phyloP scores from a whole-genome alignment of 805 yeast genomes.

The Debaryomyces castellii region DNA sequence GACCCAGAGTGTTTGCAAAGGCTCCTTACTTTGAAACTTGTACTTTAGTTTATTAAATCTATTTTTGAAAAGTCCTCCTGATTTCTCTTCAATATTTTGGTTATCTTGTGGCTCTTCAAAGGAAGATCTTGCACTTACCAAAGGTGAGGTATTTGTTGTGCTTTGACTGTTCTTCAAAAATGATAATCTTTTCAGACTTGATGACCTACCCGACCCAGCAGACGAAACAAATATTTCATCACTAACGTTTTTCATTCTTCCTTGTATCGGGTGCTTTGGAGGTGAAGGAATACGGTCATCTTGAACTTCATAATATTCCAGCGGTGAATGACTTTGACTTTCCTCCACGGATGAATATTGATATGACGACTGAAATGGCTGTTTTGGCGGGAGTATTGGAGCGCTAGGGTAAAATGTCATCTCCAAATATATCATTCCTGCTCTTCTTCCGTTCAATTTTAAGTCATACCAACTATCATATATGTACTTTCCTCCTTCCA shows the following conservation, averaged over 20 bases:
- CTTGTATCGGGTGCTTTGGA: slow-evolving; percentile 10
- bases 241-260: slow-evolving; percentile 12
- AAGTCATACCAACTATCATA: slow-evolving; percentile 84
- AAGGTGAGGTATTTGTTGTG: slow-evolving; percentile 4
- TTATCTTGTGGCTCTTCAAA: not conserved
- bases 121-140: slow-evolving; percentile 1
- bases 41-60: slow-evolving; percentile 31
- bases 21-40: slow-evolving; percentile 35
- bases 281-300: slow-evolving; percentile 8
- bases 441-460: slow-evolving; percentile 64
- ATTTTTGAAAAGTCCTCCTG: slow-evolving; percentile 16
- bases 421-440: slow-evolving; percentile 87
- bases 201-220: slow-evolving; percentile 8
- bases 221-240: slow-evolving; percentile 25
- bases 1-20: slow-evolving; percentile 27
- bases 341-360: slow-evolving; percentile 3
- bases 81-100: not conserved
- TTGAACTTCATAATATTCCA: not conserved
- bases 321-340: not conserved
- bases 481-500: slow-evolving; percentile 61
- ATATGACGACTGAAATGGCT: slow-evolving; percentile 6
- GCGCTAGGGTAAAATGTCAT: slow-evolving; percentile 82
- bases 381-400: slow-evolving; percentile 43
- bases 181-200: slow-evolving; percentile 10
- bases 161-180: slow-evolving; percentile 9